Evolutionary conservation across 331 rosid species (phyloP), one percentile per base, ranked within the genome.

Genomic region (Malus hybrid): DNA sequence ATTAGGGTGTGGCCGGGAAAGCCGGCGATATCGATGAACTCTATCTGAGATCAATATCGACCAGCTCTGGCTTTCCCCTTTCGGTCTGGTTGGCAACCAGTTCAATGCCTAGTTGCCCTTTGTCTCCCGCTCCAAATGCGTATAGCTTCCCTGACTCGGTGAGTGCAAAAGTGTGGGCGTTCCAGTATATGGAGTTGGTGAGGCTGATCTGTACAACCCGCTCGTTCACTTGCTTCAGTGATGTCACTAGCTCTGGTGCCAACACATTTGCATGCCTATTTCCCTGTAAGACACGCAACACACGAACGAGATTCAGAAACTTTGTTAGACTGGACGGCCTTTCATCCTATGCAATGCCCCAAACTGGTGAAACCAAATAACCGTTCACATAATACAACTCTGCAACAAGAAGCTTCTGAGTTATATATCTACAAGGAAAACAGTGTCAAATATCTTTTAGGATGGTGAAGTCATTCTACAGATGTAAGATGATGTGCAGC

Each of bases 91-190:
- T 85, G 3, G 79, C 93, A 72, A 63, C 80, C 14, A 90, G 97
- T 78, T 91, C 92, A 16, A 94, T 85, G 63, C 99, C 99, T 7
- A 94, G 85, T 76, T 94, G 96, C 28, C 99, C 99, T 81, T 91
- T 94, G 81, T 94, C 97, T 30, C 96, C 99, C 0, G 99, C 93
- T 0, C 99, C 99, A 82, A 94, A 94, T 66, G 97, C 95, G 57
- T 86, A 94, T 20, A 94, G 88, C 87, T 88, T 94, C 70, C 99
- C 97, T 1, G 96, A 87, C 77, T 88, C 95, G 0, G 97, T 90
- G 39, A 94, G 96, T 0, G 99, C 99, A 65, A 94, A 94, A 55
- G 99, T 94, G 84, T 94, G 99, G 26, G 99, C 99, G 50, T 94
- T 94, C 99, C 99, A 94, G 80, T 91, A 91, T 82, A 91, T 88